These are phyloP conservation scores for Onygenales sp. DNA, from an alignment of 2,329 filamentous ascomycete genomes.

Conservation along the genomic window DNA sequence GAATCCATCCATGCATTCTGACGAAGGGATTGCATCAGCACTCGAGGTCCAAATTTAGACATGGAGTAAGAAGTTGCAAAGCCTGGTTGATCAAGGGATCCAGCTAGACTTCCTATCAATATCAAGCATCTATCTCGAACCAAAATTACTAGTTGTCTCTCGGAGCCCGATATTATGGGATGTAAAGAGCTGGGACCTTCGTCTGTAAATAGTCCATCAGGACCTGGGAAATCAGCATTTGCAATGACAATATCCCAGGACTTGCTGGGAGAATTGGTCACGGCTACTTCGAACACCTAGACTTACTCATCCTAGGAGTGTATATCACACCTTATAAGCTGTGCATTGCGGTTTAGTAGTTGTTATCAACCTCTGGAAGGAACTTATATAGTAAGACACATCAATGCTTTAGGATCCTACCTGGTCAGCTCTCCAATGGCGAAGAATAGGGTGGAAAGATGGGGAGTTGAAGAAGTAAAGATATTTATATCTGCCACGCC, in stretches of 20 bases:
- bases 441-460: neutral
- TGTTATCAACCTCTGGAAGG: neutral
- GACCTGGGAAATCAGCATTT: conserved; percentile 23
- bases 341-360: conserved; percentile 8
- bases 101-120: conserved; percentile 25
- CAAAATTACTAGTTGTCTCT: no score
- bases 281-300: conserved; percentile 19
- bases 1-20: conserved; percentile 18
- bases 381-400: neutral
- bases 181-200: conserved; percentile 6
- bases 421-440: conserved; percentile 2
- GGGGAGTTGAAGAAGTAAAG: no score
- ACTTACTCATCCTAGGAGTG: conserved; percentile 24
- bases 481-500: no score
- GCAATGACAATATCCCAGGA: conserved; percentile 23
- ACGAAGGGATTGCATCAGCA: conserved; percentile 28
- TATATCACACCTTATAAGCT: conserved; percentile 23
- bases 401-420: neutral
- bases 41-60: conserved; percentile 29
- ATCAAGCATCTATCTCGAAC: conserved; percentile 21
- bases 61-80: conserved; percentile 27
- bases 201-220: conserved; percentile 20
- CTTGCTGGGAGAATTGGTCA: conserved; percentile 16
- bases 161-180: neutral
- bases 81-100: conserved; percentile 24